Evolutionary conservation across 2,329 filamentous ascomycete species (phyloP), one percentile per base, ranked within the genome.

Genomic region (Claviceps capensis): DNA sequence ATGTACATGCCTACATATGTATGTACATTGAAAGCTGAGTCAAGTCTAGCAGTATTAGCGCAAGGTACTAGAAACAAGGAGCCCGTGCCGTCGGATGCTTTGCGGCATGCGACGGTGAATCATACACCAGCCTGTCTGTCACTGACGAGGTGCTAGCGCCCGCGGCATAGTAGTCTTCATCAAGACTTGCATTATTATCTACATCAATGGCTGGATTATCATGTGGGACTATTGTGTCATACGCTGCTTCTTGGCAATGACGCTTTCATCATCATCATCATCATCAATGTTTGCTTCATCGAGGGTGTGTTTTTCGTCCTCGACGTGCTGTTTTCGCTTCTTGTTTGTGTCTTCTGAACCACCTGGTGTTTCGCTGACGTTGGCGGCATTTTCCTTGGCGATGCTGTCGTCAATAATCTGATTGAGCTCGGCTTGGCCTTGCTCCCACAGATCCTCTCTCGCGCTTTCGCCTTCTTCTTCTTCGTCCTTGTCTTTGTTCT

Each of bases 191-290:
- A 30, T 30, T 30, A 30, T 8, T 9, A 30, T 30, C 8, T 30
- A 30, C 26, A 14, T 43, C 5, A 43, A 43, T 23, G 41, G 23
- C 41, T 6, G 11, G 3, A 14, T 14, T 16, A 6, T 43, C 14
- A 23, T 23, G 13, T 22, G 41, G 19, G 26, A 30, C 13, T 43
- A 43, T 23, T 23, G 69, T 16, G 72, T 71, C 30, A 75, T 61
- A 11, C 70, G 69, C 57, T 78, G 73, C 60, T 75, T 75, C 66
- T 80, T 82, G 2, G 71, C 68, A 3, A 75, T 58, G 2, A 65
- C 64, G 49, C 69, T 73, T 55, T 71, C 67, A 26, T 63, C 62
- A 1, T 53, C 62, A 26, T 63, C 62, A 1, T 53, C 62, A 50
- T 63, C 62, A 0, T 53, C 62, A 50, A 56, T 61, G n/a, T 60